Evolutionary conservation across 805 yeast species (phyloP), one percentile per base, ranked within the genome.

Genomic region (Metschnikowia reukaufii): DNA sequence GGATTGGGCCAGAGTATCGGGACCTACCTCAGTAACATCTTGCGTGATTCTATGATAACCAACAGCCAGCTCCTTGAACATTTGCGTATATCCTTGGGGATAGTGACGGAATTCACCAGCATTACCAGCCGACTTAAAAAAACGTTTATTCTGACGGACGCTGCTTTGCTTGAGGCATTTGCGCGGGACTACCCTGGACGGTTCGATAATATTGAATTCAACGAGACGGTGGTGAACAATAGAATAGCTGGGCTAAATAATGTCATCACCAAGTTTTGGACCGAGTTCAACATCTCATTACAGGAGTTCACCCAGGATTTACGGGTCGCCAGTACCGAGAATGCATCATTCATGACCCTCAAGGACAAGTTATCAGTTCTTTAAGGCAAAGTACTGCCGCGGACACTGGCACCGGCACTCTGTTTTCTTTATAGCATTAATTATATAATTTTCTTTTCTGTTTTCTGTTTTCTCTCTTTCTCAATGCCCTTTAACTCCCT

Each of bases 41-140:
- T 88, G 52, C 76, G 81, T 51, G 86, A 84, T 53, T 80, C 89
- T 9, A 73, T 87, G 61, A 69, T 87, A 44, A 83, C 91, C 1
- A 79, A 81, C 46, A 73, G 78, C 16, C 73, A 71, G 39, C 63
- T 84, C 42, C 68, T 84, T 36, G 70, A 73, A 39, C 64, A 74
- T 13, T 56, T 79, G 37, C 72, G 76, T 51, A 65, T 64, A 41
- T 56, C 82, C 47, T 65, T 81, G 48, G 72, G 74, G 35, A 65
- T 79, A 39, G 68, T 81, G 25, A 63, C 77, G 15, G 73, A 71
- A 52, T 81, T 65, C 56, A 75, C 78, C 54, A 70, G 72, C 47
- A 79, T 78, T 49, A 57, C 81, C 44, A 61, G 66, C 59, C 69
- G 83, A n/a, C 63, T 82, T 50, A 73, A 84, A 52, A 79, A 78